Conservation (phyloP, 139 green algal species). For the Auxenochlorella pyrenoidosa region DNA sequence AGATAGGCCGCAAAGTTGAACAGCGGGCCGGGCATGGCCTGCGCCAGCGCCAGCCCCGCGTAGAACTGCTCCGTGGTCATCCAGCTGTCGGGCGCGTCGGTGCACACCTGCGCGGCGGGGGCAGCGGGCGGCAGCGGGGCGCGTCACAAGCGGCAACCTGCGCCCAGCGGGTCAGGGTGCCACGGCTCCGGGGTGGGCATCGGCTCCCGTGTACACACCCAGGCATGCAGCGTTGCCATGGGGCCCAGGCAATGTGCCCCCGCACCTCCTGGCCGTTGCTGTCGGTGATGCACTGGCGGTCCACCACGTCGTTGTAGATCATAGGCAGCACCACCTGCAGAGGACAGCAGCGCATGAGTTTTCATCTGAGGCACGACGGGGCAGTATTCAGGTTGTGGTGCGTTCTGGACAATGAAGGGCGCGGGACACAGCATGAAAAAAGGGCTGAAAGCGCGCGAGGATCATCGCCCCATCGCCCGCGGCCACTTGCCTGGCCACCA, state of each 20-base stretch:
- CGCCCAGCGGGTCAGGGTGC: background rate
- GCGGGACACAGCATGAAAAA: too few relatives aligned
- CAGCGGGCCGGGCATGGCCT: slow-evolving; percentile 91
- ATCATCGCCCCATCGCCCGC: too few relatives aligned
- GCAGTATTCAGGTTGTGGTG: too few relatives aligned
- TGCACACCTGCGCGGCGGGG: slow-evolving; percentile 5
- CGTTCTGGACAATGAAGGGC: too few relatives aligned
- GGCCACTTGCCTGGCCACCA: slow-evolving; percentile 74
- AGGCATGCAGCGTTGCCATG: background rate
- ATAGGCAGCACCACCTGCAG: slow-evolving; percentile 91
- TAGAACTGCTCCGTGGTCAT: slow-evolving; percentile 90
- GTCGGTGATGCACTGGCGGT: background rate
- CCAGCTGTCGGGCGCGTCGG: slow-evolving; percentile 69
- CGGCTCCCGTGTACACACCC: background rate
- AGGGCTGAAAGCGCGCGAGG: too few relatives aligned
- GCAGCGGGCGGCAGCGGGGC: background rate
- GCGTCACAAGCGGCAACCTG: too few relatives aligned
- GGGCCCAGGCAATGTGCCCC: background rate
- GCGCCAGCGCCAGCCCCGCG: slow-evolving; percentile 69
- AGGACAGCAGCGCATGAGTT: background rate
- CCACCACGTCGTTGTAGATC: slow-evolving; percentile 84
- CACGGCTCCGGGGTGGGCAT: too few relatives aligned
- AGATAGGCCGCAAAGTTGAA: slow-evolving; percentile 98
- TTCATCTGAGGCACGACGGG: too few relatives aligned
- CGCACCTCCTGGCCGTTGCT: background rate